Evolutionary conservation across 2,329 filamentous ascomycete genomes (phyloP), one percentile per base, ranked within the genome.

Genomic region (Nemania abortiva): DNA sequence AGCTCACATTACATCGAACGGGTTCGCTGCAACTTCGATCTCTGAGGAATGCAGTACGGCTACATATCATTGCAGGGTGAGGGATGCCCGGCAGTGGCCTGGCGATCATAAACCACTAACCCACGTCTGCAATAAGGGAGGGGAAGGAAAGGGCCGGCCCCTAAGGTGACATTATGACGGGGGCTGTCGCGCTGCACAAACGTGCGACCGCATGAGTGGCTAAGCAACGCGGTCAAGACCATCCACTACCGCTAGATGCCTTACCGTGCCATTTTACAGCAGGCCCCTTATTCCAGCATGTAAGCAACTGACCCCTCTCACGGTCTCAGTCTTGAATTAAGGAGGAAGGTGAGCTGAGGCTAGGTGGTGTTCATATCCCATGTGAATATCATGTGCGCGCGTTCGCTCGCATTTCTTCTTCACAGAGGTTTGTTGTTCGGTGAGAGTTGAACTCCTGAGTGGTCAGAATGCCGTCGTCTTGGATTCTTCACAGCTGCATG

Each of bases 141-240:
- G 37, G 20, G 45, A 27, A 57, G 34, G 27, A 31, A 49, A 57
- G n/a, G 18, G 6, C 29, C 6, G 10, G n/a, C 29, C 9, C 52
- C 29, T 9, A 34, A 34, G 31, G 37, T 3, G 5, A 27, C 22
- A 10, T 65, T 68, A 55, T 50, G 61, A 60, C 56, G 37, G 34
- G 52, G 24, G 63, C 37, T 15, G 39, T 58, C 20, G 22, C 52
- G 27, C 34, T 49, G 27, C 37, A 29, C 34, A 31, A 45, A 60
- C 55, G 56, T 65, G 66, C 52, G 24, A 18, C 27, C 18, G 55
- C 15, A 42, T 60, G 50, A 65, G 56, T 65, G 57, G 62, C 2
- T 29, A n/a, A 31, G 27, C 27, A 34, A 6, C 22, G 27, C 37
- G 27, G 27, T 57, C 52, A 22, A 65, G 31, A n/a, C 13, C 13